These are phyloP conservation scores for Xylaria grammica DNA, from an alignment of 495 filamentous ascomycete species.

Conservation along the genomic window DNA sequence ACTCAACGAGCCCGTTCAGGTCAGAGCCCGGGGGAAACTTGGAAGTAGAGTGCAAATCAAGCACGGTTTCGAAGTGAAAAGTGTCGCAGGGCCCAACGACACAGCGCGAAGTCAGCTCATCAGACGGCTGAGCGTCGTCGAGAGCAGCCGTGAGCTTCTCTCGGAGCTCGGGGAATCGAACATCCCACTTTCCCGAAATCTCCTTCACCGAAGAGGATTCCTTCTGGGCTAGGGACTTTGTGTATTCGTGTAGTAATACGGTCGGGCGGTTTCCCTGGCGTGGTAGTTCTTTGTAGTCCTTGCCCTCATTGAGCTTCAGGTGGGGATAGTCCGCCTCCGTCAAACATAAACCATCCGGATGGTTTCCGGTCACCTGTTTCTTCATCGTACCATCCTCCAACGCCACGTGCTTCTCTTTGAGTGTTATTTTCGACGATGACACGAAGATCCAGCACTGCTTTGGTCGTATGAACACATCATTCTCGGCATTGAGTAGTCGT, in stretches of 20 bases:
- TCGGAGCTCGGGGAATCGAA: constrained; percentile 49
- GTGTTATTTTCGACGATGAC: constrained; percentile 44
- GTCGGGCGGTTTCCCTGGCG: constrained; percentile 35
- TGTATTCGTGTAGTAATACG: constrained; percentile 55
- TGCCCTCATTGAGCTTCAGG: constrained; percentile 49
- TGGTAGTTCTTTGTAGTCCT: constrained; percentile 40
- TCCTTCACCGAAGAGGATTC: constrained; percentile 49
- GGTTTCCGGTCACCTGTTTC: constrained; percentile 36
- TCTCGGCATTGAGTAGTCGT: constrained; percentile 47
- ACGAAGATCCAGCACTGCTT: constrained; percentile 54
- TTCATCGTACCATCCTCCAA: constrained; percentile 36
- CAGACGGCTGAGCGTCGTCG: constrained; percentile 36
- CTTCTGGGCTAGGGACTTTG: constrained; percentile 45
- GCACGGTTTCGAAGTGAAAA: constrained; percentile 56
- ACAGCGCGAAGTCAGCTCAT: constrained; percentile 37
- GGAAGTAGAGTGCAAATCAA: constrained; percentile 51
- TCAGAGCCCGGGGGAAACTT: constrained; percentile 53
- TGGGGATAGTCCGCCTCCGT: constrained; percentile 51
- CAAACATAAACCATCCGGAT: constrained; percentile 43
- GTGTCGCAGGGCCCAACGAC: constrained; percentile 52
- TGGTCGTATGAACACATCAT: constrained; percentile 46
- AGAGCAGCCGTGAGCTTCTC: constrained; percentile 45
- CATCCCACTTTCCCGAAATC: constrained; percentile 46
- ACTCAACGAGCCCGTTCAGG: constrained; percentile 54
- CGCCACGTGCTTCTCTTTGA: constrained; percentile 40